Conservation (phyloP, 1,284 basidiomycete genomes). For the Marasmius sp. region DNA sequence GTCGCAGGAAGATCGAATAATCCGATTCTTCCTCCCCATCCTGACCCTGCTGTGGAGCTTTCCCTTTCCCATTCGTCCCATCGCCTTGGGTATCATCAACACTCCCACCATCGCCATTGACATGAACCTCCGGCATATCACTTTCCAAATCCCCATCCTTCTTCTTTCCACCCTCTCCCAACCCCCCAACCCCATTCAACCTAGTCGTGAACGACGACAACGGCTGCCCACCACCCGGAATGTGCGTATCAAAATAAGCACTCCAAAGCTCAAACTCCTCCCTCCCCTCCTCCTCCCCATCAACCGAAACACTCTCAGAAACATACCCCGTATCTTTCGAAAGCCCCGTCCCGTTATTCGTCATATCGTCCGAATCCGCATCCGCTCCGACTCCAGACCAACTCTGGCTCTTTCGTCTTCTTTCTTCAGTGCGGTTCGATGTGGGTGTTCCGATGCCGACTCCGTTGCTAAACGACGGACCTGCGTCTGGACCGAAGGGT, state of each 20-base stretch:
- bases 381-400: not conserved
- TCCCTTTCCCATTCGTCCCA: not conserved
- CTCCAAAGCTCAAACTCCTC: not conserved
- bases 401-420: not conserved
- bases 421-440: not conserved
- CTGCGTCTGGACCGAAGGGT: not conserved
- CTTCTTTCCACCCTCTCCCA: not conserved
- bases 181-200: not conserved
- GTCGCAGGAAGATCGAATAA: not conserved
- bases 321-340: not conserved
- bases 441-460: not conserved
- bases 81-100: not conserved
- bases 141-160: not conserved
- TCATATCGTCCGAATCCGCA: not conserved
- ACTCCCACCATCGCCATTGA: not conserved
- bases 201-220: not conserved
- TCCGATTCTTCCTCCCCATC: not conserved
- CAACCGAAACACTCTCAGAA: not conserved
- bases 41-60: not conserved
- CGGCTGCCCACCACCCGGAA: not conserved
- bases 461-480: not conserved
- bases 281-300: not conserved
- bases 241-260: not conserved
- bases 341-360: too few relatives aligned
- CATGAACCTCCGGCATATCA: not conserved